Evolutionary conservation across 2,329 filamentous ascomycete genomes (phyloP).

Genomic region (Pestalotiopsis sp.): DNA sequence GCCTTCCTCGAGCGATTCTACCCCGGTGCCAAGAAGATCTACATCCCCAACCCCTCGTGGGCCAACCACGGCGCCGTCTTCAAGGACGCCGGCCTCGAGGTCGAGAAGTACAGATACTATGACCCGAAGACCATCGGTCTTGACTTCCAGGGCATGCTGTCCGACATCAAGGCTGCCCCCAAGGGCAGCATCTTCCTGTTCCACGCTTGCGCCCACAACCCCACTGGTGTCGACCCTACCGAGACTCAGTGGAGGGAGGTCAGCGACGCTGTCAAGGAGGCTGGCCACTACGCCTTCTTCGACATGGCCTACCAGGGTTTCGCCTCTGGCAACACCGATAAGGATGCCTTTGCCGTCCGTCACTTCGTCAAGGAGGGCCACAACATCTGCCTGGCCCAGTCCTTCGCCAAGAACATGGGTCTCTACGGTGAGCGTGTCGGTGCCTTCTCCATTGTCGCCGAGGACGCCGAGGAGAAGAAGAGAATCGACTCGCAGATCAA

Average conservation of each 20-base stretch:
- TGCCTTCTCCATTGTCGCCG: conserved; percentile 90
- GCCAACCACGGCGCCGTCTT: conserved; percentile 98
- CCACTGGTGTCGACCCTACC: conserved; percentile 93
- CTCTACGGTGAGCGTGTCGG: conserved; percentile 98
- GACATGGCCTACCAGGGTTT: conserved; percentile 99
- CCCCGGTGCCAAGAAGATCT: conserved; percentile 91
- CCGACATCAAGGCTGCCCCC: conserved; percentile 87
- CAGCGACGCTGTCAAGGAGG: conserved; percentile 81
- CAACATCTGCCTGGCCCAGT: conserved; percentile 85
- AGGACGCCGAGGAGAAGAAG: conserved; percentile 87
- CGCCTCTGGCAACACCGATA: conserved; percentile 87
- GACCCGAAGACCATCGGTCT: conserved; percentile 98
- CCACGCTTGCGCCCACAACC: conserved; percentile 98
- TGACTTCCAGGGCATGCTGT: conserved; percentile 92
- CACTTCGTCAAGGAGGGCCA: conserved; percentile 94
- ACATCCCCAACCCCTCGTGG: conserved; percentile 95
- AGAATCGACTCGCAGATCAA: conserved; percentile 97
- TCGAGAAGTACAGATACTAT: conserved; percentile 98
- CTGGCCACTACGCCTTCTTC: conserved; percentile 93
- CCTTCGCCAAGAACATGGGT: conserved; percentile 99
- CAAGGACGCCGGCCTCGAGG: conserved; percentile 86
- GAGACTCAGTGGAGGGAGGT: conserved; percentile 92
- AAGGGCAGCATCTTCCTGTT: conserved; percentile 88
- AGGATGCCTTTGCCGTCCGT: conserved; percentile 90
- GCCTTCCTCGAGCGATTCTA: conserved; percentile 93